Evolutionary conservation across 768 basidiomycete genomes (phyloP).

Genomic region (Leccinum imitatum): DNA sequence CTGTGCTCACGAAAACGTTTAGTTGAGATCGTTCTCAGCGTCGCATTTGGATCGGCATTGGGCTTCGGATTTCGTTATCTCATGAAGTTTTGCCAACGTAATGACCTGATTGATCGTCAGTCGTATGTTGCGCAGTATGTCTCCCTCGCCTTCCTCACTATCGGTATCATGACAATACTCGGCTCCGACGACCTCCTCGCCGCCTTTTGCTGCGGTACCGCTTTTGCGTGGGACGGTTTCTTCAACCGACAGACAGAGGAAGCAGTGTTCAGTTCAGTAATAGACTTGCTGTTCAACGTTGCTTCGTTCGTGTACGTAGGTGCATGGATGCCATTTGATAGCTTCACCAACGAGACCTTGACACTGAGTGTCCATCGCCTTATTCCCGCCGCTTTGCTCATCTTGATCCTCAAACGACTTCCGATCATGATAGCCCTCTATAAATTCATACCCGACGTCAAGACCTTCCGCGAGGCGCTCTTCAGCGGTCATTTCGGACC

Average conservation of each 20-base stretch:
- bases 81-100: constrained; percentile 90
- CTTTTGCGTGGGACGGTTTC: constrained; percentile 97
- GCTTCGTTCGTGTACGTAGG: constrained; percentile 96
- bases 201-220: constrained; percentile 91
- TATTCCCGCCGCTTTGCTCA: constrained; percentile 74
- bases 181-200: constrained; percentile 94
- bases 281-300: constrained; percentile 94
- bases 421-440: constrained; percentile 84
- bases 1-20: constrained; percentile 12
- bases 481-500: constrained; percentile 97
- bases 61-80: constrained; percentile 82
- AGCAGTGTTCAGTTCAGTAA: constrained; percentile 92
- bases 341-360: constrained; percentile 64
- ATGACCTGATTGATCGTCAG: constrained; percentile 87
- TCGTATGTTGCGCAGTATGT: constrained; percentile 94
- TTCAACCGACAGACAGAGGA: constrained; percentile 94
- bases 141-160: constrained; percentile 78
- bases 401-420: constrained; percentile 80
- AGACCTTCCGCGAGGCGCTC: constrained; percentile 88
- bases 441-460: constrained; percentile 94
- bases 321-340: constrained; percentile 93
- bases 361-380: constrained; percentile 83
- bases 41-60: constrained; percentile 69
- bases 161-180: constrained; percentile 80
- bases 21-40: constrained; percentile 81